Conservation (phyloP, 441 rosid genomes). For the Mallotus repandus region DNA sequence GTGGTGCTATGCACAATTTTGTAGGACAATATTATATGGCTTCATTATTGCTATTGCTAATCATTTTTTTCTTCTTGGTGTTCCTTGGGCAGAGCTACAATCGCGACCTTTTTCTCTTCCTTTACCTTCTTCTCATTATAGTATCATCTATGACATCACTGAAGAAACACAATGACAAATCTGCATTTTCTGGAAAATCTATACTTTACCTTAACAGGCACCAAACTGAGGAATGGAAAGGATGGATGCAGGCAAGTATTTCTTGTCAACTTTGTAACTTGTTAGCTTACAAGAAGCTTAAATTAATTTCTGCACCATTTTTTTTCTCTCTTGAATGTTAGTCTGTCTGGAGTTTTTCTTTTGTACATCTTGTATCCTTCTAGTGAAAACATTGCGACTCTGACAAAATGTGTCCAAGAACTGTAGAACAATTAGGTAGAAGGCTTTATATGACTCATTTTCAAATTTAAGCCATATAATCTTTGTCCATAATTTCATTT, state of each 20-base stretch:
- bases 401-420: background rate
- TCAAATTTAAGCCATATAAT: background rate
- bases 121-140: constrained; percentile 83
- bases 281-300: background rate
- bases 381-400: background rate
- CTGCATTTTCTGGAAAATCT: constrained; percentile 75
- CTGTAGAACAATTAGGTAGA: background rate
- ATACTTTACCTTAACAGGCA: constrained; percentile 84
- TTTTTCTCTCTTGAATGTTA: background rate
- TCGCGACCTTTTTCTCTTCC: constrained; percentile 92
- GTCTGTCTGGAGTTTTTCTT: background rate
- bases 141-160: constrained; percentile 89
- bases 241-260: constrained; percentile 99
- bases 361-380: background rate
- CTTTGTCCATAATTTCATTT: background rate
- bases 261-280: constrained; percentile 6
- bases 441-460: background rate
- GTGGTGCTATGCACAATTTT: background rate
- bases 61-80: constrained; percentile 7
- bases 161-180: constrained; percentile 80
- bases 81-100: constrained; percentile 71
- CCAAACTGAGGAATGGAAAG: constrained; percentile 99
- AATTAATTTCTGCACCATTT: background rate
- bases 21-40: background rate
- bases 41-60: background rate